Evolutionary conservation across 108 stramenopile genomes (phyloP).

Genomic region (Pseudonitzschia multistriata): DNA sequence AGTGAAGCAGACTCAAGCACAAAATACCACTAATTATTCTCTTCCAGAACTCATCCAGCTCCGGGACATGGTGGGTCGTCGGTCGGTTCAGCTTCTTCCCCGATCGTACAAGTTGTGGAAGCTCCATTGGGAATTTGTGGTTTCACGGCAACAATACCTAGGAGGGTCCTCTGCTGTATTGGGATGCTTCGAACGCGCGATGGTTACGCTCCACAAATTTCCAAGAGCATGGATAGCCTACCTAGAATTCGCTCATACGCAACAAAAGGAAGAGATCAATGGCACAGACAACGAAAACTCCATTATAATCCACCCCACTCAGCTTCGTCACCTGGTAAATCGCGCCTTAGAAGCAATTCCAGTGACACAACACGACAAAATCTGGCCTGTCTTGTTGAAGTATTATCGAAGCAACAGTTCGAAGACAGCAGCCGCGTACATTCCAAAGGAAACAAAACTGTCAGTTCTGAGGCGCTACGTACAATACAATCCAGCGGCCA

Average conservation of each 20-base stretch:
- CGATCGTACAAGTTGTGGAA: slow-evolving; percentile 98
- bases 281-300: slow-evolving; percentile 6
- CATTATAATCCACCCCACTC: slow-evolving; percentile 33
- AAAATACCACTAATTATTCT: background rate
- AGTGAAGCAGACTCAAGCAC: background rate
- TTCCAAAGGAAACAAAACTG: slow-evolving; percentile 42
- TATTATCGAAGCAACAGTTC: slow-evolving; percentile 26
- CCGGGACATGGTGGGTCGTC: slow-evolving; percentile 54
- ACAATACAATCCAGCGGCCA: slow-evolving; percentile 35
- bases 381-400: slow-evolving; percentile 78
- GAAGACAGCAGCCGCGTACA: slow-evolving; percentile 5
- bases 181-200: slow-evolving; percentile 70
- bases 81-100: slow-evolving; percentile 85
- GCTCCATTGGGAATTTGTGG: slow-evolving; percentile 67
- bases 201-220: slow-evolving; percentile 86
- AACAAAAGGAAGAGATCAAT: slow-evolving; percentile 2
- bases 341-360: slow-evolving; percentile 90
- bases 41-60: slow-evolving; percentile 8
- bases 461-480: slow-evolving; percentile 52
- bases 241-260: slow-evolving; percentile 38
- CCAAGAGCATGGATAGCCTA: slow-evolving; percentile 94
- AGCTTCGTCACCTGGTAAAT: slow-evolving; percentile 81
- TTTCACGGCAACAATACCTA: background rate
- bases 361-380: slow-evolving; percentile 85
- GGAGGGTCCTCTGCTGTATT: slow-evolving; percentile 7